A percentile compares a stretch with the other conserved stretches of the same genome.
phyloP scores from a whole-genome alignment of 257 asterid species.

The Schizonepeta tenuifolia region DNA sequence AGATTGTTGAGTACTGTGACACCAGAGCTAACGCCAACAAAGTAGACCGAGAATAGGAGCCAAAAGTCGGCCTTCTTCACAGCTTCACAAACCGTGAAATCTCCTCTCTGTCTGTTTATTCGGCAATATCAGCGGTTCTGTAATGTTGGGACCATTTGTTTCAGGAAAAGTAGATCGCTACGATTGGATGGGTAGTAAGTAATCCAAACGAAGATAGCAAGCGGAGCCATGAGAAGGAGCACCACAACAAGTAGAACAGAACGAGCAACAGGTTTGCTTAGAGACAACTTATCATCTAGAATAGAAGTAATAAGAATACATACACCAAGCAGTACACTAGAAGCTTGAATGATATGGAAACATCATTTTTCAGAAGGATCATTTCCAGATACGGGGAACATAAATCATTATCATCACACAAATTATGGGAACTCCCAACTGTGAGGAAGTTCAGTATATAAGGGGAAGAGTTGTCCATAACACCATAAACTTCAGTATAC shows the following conservation, averaged over 20 bases:
- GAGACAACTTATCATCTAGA: conserved; percentile 42
- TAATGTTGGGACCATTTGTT: conserved; percentile 28
- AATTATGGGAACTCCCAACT: conserved; percentile 56
- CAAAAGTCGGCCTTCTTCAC: conserved; percentile 76
- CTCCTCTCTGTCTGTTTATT: conserved; percentile 61
- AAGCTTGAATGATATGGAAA: conserved; percentile 62
- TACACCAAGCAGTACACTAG: conserved; percentile 64
- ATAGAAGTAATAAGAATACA: conserved; percentile 60
- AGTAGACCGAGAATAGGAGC: conserved; percentile 68
- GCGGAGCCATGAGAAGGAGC: conserved; percentile 68
- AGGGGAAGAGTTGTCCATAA: conserved; percentile 55
- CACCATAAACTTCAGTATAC: conserved; percentile 61
- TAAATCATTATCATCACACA: conserved; percentile 58
- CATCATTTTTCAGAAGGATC: conserved; percentile 56
- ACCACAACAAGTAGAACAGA: conserved; percentile 53
- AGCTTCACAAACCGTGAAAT: conserved; percentile 65
- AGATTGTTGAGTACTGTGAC: conserved; percentile 80
- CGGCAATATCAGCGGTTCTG: conserved; percentile 40
- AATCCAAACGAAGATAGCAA: conserved; percentile 71
- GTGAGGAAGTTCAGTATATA: conserved; percentile 60
- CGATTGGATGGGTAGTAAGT: conserved; percentile 55
- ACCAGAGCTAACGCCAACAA: conserved; percentile 76
- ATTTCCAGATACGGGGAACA: conserved; percentile 65
- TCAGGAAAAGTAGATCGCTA: conserved; percentile 27
- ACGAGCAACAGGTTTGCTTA: conserved; percentile 42